These are phyloP conservation scores for Solanum pennellii DNA, from an alignment of 257 asterid species.

Conservation along the genomic window DNA sequence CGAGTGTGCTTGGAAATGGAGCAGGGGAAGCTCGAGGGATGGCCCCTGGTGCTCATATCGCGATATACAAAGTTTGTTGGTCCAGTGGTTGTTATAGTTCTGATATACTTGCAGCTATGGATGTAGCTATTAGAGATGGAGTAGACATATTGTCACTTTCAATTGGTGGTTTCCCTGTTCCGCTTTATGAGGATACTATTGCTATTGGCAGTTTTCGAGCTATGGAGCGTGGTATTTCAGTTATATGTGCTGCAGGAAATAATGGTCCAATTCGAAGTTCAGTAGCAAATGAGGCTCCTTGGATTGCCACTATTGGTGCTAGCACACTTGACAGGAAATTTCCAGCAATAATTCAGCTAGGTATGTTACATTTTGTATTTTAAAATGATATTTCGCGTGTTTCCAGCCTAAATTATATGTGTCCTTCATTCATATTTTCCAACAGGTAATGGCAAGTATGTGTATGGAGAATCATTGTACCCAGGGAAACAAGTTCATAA, in stretches of 20 bases:
- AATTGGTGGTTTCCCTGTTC: constrained; percentile 1
- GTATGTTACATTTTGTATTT: not conserved
- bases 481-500: not conserved
- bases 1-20: constrained; percentile 2
- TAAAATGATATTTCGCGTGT: not conserved
- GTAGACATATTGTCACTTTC: constrained; percentile 6
- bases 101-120: constrained; percentile 6
- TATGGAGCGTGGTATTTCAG: not conserved
- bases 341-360: constrained; percentile 3
- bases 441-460: constrained; percentile 1
- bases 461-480: constrained; percentile 4
- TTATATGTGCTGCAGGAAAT: constrained; percentile 2
- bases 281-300: constrained; percentile 4
- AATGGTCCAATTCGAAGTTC: constrained; percentile 1
- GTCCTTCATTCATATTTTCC: not conserved
- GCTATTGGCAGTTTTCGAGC: constrained; percentile 7
- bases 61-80: constrained; percentile 15
- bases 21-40: constrained; percentile 4
- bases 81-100: not conserved
- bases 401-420: not conserved
- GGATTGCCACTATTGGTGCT: constrained; percentile 4
- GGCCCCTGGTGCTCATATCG: constrained; percentile 1
- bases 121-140: constrained; percentile 5
- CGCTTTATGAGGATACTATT: constrained; percentile 1
- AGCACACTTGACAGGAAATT: constrained; percentile 2